phyloP scores from a whole-genome alignment of 2,329 filamentous ascomycete species.

The Mycogone perniciosa region DNA sequence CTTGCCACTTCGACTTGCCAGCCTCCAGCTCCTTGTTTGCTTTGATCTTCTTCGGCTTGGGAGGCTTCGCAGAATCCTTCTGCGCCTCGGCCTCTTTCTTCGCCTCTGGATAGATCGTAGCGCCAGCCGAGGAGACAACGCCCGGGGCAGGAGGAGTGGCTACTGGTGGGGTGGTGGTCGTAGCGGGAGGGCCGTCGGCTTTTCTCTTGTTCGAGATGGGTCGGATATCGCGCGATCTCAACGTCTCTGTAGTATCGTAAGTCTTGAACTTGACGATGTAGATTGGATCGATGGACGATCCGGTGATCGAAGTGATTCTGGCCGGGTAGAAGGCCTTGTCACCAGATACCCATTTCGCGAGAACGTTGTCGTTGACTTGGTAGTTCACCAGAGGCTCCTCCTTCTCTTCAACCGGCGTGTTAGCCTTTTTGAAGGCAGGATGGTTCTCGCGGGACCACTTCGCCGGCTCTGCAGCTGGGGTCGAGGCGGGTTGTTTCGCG shows the following conservation, averaged over 20 bases:
- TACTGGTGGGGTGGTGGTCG: constrained; percentile 36
- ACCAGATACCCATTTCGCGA: constrained; percentile 85
- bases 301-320: constrained; percentile 87
- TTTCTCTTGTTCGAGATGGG: constrained; percentile 79
- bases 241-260: constrained; percentile 77
- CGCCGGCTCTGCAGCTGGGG: constrained; percentile 41
- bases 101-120: constrained; percentile 55
- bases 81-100: constrained; percentile 56
- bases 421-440: constrained; percentile 60
- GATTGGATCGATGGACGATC: constrained; percentile 81
- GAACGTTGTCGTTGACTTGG: constrained; percentile 80
- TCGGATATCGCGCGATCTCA: constrained; percentile 76
- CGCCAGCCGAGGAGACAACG: constrained; percentile 49
- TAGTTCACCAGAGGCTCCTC: constrained; percentile 53
- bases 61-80: constrained; percentile 62
- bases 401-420: constrained; percentile 42
- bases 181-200: constrained; percentile 65
- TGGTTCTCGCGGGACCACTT: constrained; percentile 80
- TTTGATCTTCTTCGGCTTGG: constrained; percentile 82
- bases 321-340: constrained; percentile 90
- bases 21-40: constrained; percentile 86
- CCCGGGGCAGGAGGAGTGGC: constrained; percentile 30
- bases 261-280: constrained; percentile 95
- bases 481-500: not conserved
- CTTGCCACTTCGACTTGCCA: constrained; percentile 90